Evolutionary conservation across 2,329 filamentous ascomycete genomes (phyloP).

Genomic region (Talaromyces sp.): DNA sequence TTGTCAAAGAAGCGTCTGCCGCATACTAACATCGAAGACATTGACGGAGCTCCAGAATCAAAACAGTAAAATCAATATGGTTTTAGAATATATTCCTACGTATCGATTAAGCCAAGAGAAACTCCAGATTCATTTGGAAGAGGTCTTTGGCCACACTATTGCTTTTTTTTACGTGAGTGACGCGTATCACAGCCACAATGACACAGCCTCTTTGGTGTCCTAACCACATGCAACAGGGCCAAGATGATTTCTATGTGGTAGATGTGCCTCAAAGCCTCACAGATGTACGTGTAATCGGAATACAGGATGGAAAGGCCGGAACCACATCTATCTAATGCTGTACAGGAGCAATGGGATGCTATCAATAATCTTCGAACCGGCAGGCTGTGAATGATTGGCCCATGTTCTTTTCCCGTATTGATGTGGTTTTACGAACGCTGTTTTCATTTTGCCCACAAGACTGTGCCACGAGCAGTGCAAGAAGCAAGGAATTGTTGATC

Average conservation of each 20-base stretch:
- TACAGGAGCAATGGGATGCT: neutral
- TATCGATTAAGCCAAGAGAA: neutral
- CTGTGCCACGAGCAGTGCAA: neutral
- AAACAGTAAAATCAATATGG: neutral
- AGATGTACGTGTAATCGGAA: neutral
- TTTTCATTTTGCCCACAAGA: neutral
- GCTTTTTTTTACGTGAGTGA: neutral
- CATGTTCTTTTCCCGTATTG: neutral
- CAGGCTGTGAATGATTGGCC: neutral
- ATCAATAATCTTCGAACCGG: neutral
- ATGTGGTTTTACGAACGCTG: neutral
- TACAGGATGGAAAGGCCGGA: neutral
- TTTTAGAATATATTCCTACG: neutral
- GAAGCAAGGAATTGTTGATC: neutral
- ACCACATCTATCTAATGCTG: neutral
- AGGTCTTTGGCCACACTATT: neutral
- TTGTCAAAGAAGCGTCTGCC: neutral
- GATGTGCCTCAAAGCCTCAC: slow-evolving; percentile 3
- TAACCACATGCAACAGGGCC: neutral
- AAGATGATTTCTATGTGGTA: slow-evolving; percentile 4
- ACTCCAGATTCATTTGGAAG: neutral
- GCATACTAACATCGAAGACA: neutral
- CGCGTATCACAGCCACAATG: neutral
- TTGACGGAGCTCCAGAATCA: neutral
- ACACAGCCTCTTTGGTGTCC: neutral